Evolutionary conservation across 2,329 filamentous ascomycete species (phyloP).

Genomic region (Chaetothyriales sp.): DNA sequence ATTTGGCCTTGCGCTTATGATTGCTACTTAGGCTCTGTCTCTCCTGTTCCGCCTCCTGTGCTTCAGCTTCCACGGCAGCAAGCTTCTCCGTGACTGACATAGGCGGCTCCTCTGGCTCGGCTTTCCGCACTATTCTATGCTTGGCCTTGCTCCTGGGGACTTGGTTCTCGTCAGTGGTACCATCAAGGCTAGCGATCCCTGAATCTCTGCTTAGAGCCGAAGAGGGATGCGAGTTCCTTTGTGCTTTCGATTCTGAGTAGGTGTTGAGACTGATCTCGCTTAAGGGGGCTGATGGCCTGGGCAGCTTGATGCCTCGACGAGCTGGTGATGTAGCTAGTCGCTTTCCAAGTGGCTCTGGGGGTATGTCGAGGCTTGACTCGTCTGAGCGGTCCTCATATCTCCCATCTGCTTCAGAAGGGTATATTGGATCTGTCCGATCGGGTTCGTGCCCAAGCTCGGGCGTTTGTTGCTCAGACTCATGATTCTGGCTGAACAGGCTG

Average conservation of each 20-base stretch:
- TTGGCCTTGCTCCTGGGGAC: constrained; percentile 19
- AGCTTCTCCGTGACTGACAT: constrained; percentile 30
- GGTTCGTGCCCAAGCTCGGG: constrained; percentile 1
- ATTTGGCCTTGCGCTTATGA: constrained; percentile 8
- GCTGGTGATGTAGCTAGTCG: constrained; percentile 10
- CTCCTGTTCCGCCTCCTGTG: constrained; percentile 23
- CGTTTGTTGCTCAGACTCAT: constrained; percentile 1
- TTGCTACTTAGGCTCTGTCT: constrained; percentile 13
- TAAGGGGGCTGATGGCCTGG: constrained; percentile 9
- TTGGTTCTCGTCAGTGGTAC: constrained; percentile 9
- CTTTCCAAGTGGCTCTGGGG: constrained; percentile 6
- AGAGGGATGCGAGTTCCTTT: constrained; percentile 1
- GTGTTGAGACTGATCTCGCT: constrained; percentile 6
- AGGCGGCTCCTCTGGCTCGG: constrained; percentile 14
- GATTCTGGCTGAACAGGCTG: constrained; percentile 7
- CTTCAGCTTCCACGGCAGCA: constrained; percentile 29
- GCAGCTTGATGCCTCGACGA: constrained; percentile 11
- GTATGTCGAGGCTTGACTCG: constrained; percentile 10
- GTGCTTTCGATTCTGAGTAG: constrained; percentile 1
- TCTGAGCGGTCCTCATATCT: background rate
- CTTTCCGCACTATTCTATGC: constrained; percentile 6
- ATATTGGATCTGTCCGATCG: background rate
- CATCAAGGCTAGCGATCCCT: constrained; percentile 3
- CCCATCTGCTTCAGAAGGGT: background rate
- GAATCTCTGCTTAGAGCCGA: constrained; percentile 5